phyloP scores from a whole-genome alignment of 2,329 filamentous ascomycete species.

The Alternaria postmessia region DNA sequence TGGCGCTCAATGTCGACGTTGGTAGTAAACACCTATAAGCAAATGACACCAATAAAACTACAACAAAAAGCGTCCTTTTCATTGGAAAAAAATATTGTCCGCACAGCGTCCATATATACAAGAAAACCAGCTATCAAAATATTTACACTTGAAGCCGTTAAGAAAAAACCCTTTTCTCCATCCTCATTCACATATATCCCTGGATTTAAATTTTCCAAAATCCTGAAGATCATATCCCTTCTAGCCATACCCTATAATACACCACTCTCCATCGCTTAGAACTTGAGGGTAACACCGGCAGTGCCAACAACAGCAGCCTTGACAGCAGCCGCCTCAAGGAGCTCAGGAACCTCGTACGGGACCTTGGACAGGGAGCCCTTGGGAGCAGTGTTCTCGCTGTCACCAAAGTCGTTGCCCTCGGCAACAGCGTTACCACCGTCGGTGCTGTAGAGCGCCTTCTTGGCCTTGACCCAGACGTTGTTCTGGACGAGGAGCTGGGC shows the following conservation, averaged over 20 bases:
- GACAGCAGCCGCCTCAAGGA: conserved; percentile 46
- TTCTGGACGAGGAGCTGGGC: conserved; percentile 56
- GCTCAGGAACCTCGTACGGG: conserved; percentile 45
- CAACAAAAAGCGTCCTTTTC: not conserved
- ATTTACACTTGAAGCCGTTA: conserved; percentile 2
- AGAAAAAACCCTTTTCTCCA: no score
- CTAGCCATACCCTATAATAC: not conserved
- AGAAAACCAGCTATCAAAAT: conserved; percentile 2
- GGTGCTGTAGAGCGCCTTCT: conserved; percentile 47
- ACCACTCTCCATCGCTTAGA: not conserved
- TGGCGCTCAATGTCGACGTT: no score
- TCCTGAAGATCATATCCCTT: not conserved
- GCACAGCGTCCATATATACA: conserved; percentile 17
- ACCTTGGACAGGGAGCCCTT: conserved; percentile 44
- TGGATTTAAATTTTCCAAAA: not conserved
- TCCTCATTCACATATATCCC: not conserved
- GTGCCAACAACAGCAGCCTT: conserved; percentile 51
- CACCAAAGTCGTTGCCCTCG: conserved; percentile 52
- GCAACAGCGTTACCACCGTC: conserved; percentile 49
- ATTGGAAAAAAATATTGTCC: conserved; percentile 1
- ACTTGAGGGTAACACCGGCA: conserved; percentile 49
- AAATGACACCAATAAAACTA: not conserved
- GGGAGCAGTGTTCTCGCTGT: conserved; percentile 40
- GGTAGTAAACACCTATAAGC: not conserved
- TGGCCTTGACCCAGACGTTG: conserved; percentile 47